Base-by-base conservation (phyloP, 2,329 filamentous ascomycete species). In the Hypoxylon sp. region DNA sequence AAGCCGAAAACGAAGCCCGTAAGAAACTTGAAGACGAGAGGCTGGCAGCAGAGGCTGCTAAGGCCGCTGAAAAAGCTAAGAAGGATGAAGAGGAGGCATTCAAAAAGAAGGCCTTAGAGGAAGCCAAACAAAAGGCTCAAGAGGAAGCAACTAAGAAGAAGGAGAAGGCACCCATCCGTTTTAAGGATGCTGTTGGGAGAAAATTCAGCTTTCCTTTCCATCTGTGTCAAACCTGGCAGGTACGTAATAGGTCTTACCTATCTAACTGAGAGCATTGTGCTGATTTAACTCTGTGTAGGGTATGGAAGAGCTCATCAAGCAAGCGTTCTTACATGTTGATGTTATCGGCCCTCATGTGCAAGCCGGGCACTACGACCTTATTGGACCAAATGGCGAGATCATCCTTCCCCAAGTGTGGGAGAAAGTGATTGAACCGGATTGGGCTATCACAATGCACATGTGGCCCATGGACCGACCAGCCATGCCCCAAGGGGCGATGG, bases 131-230 rank as follows among this genome's bases (percentile, higher is more conserved):
- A 33, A 84, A 84, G 74, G 79, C 81, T 8, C 79, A 83, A 42
- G 83, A 84, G 68, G 82, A 80, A 1, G 77, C 75, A 13, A 81
- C 80, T 70, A 83, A 84, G 71, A 80, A 80, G 68, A 86, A 86
- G 67, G 87, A 90, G 44, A 92, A 93, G 79, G 85, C 90, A 47
- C 93, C 92, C 2, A 93, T 97, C 78, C 91, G 91, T 73, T 97
- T 97, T 83, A 97, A 97, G 81, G 94, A 98, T 78, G 94, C 94
- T 0, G 90, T 98, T 14, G 93, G 93, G 33, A 88, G 94, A 72
- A 97, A 97, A 80, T 98, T 97, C 79, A 96, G 90, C 80, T 97
- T 98, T 76, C 94, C 94, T 1, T 97, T 91, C 81, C 89, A 94
- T 70, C 80, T 97, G 31, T 97, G 94, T 80, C 89, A 90, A 75